Percentiles rank a stretch among this genome's conserved stretches.
phyloP scores from a whole-genome alignment of 208 protist species.

The Leishmania gerbilli region DNA sequence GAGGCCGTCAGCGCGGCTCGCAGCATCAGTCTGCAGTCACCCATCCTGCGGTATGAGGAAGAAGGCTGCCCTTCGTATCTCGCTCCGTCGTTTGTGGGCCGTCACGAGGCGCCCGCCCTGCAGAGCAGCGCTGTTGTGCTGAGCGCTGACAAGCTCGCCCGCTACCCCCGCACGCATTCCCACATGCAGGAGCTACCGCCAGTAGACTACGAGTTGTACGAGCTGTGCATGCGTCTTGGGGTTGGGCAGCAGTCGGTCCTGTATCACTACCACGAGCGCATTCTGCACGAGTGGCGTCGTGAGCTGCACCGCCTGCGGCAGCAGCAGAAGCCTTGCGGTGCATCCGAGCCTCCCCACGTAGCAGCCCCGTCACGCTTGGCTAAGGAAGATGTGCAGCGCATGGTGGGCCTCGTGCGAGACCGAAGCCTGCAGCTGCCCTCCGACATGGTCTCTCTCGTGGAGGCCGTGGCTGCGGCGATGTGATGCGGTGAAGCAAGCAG shows the following conservation, averaged over 20 bases:
- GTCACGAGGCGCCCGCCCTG: conserved; percentile 43
- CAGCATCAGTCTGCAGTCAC: conserved; percentile 49
- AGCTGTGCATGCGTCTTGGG: conserved; percentile 66
- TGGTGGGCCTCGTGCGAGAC: conserved; percentile 71
- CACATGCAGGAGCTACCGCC: conserved; percentile 62
- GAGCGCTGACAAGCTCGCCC: conserved; percentile 66
- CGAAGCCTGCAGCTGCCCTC: conserved; percentile 71
- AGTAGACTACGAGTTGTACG: conserved; percentile 85
- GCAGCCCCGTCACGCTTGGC: conserved; percentile 1
- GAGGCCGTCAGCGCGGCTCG: conserved; percentile 18
- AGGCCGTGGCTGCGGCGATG: conserved; percentile 42
- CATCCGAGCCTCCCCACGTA: background rate
- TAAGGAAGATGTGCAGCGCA: conserved; percentile 51
- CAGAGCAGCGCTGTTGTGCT: conserved; percentile 29
- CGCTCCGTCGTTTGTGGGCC: conserved; percentile 59
- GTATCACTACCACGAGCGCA: conserved; percentile 78
- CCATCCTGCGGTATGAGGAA: conserved; percentile 59
- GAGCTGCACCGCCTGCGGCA: conserved; percentile 42
- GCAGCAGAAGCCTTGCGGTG: background rate
- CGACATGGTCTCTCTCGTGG: conserved; percentile 65
- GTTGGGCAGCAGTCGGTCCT: conserved; percentile 47
- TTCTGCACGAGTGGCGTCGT: conserved; percentile 65
- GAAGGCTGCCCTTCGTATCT: conserved; percentile 50
- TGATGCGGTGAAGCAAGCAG: conserved; percentile 2
- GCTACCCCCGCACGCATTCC: conserved; percentile 53